Percentiles rank a stretch among this genome's conserved stretches.
Conservation (phyloP, 1,139 yeast genomes). For the Taphrina deformans region DNA sequence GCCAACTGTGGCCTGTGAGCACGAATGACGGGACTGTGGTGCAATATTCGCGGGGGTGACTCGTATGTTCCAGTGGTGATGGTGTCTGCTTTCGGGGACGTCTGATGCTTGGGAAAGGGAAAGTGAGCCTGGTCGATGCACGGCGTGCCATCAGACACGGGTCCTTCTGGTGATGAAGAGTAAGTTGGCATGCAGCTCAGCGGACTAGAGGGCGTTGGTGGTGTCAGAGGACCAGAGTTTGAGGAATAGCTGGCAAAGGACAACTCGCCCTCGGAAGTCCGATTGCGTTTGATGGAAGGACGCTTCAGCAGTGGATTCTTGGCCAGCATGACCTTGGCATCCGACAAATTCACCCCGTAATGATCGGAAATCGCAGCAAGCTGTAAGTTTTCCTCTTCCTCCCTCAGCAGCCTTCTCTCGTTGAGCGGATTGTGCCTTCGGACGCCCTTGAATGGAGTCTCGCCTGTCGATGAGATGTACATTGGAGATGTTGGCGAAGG, state of each 20-base stretch:
- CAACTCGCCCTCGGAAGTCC: slow-evolving; percentile 2
- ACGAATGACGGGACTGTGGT: slow-evolving; percentile 4
- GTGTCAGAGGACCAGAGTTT: not conserved
- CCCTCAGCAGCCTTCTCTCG: not conserved
- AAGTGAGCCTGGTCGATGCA: not conserved
- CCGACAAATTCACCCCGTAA: slow-evolving; percentile 4
- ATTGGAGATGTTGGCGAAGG: not conserved
- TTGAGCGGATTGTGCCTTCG: slow-evolving; percentile 5
- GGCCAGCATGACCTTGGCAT: slow-evolving; percentile 13
- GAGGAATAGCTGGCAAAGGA: slow-evolving; percentile 4
- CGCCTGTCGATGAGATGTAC: not conserved
- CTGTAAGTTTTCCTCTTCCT: slow-evolving; percentile 3
- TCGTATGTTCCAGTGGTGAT: not conserved
- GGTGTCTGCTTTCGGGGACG: not conserved
- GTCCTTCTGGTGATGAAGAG: not conserved
- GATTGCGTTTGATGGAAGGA: not conserved
- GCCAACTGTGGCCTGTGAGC: not conserved
- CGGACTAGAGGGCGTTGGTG: slow-evolving; percentile 7
- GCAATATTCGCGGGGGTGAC: not conserved
- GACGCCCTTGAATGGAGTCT: slow-evolving; percentile 14
- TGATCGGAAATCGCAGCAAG: not conserved
- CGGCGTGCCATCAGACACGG: not conserved
- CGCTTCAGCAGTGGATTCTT: slow-evolving; percentile 7
- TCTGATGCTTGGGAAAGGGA: not conserved
- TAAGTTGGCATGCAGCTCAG: not conserved